phyloP scores from a whole-genome alignment of 2,329 filamentous ascomycete species.

The Microcera coccophila region DNA sequence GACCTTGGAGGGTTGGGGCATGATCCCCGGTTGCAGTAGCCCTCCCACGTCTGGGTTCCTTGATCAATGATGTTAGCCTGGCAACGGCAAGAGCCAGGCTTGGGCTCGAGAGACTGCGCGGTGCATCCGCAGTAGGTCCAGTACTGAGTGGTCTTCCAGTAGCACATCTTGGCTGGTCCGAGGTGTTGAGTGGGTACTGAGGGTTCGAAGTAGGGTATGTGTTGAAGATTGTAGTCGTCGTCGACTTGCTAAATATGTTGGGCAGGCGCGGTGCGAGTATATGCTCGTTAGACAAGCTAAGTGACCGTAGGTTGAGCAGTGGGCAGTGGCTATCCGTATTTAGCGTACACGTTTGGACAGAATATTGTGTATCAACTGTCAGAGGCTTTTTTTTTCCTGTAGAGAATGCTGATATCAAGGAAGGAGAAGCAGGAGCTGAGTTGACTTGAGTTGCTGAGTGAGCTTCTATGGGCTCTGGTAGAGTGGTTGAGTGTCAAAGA shows the following conservation, averaged over 20 bases:
- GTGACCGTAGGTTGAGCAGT: conserved; percentile 15
- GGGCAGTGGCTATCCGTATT: conserved; percentile 22
- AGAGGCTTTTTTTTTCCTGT: background rate
- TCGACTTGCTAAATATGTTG: conserved; percentile 14
- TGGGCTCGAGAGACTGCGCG: conserved; percentile 16
- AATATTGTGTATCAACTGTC: conserved; percentile 16
- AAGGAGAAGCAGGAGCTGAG: background rate
- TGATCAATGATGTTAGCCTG: conserved; percentile 22
- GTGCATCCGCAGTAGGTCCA: conserved; percentile 34
- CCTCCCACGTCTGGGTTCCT: conserved; percentile 30
- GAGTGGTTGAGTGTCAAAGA: conserved; percentile 3
- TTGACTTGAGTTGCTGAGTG: conserved; percentile 1
- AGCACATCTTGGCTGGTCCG: conserved; percentile 29
- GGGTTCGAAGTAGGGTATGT: conserved; percentile 1
- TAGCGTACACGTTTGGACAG: conserved; percentile 19
- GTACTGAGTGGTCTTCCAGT: conserved; percentile 30
- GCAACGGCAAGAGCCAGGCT: conserved; percentile 32
- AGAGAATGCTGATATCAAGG: background rate
- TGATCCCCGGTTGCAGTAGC: conserved; percentile 28
- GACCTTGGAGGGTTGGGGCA: conserved; percentile 30
- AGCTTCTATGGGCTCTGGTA: background rate
- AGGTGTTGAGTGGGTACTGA: background rate
- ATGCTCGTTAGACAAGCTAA: conserved; percentile 8
- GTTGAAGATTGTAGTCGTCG: conserved; percentile 4
- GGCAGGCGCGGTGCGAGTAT: conserved; percentile 13